A percentile compares a stretch with the other conserved stretches of the same genome.
Evolutionary conservation across 2,329 filamentous ascomycete species (phyloP).

Genomic region (Cadophora sp.): DNA sequence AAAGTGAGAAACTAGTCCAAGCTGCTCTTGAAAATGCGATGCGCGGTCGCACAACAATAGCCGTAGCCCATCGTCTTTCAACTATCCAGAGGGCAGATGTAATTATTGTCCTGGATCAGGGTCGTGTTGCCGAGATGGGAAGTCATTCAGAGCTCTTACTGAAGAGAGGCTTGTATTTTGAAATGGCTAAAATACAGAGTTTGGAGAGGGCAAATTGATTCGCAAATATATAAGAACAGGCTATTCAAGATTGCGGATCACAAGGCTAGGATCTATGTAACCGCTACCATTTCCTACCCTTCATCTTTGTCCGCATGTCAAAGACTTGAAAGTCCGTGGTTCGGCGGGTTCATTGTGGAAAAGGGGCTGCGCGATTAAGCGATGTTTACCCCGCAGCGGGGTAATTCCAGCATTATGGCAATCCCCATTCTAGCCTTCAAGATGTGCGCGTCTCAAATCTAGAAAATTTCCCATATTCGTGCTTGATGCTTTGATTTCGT

Average conservation of each 20-base stretch:
- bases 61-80: constrained; percentile 77
- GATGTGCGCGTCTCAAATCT: no score
- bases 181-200: constrained; percentile 10
- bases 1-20: constrained; percentile 79
- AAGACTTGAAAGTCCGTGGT: no score
- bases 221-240: no score
- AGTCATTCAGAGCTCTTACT: constrained; percentile 58
- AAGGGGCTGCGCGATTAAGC: neutral
- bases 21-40: constrained; percentile 59
- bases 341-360: no score
- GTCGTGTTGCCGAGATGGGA: constrained; percentile 81
- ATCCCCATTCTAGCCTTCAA: no score
- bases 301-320: no score
- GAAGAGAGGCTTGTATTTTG: constrained; percentile 24
- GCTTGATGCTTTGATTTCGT: neutral
- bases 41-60: constrained; percentile 68
- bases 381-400: neutral
- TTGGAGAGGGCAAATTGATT: neutral
- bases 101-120: constrained; percentile 75
- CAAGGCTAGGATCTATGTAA: no score
- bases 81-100: constrained; percentile 76
- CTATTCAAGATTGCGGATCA: no score
- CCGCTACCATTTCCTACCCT: neutral
- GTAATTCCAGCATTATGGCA: neutral
- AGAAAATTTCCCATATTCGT: neutral